Evolutionary conservation across 108 stramenopile genomes (phyloP).

Genomic region (Cylindrotheca fusiformis): DNA sequence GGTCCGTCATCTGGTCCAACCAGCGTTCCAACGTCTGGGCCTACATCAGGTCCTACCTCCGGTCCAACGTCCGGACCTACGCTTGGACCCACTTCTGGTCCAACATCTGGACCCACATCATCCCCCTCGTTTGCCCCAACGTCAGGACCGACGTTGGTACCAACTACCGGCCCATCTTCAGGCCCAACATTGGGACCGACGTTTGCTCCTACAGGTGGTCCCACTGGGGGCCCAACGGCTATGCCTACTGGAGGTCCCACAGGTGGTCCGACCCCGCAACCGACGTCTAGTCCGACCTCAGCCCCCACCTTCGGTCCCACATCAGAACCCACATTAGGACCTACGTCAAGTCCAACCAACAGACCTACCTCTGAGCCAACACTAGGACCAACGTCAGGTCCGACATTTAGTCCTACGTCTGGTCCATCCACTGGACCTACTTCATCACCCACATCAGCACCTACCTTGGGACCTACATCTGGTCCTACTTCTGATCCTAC

Average conservation of each 20-base stretch:
- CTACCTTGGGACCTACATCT: constrained; percentile 3
- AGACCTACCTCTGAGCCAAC: constrained; percentile 15
- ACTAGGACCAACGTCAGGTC: constrained; percentile 10
- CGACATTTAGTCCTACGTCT: constrained; percentile 1
- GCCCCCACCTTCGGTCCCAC: constrained; percentile 12
- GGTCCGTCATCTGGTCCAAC: too few relatives aligned
- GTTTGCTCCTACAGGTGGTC: constrained; percentile 9
- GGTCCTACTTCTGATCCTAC: constrained; percentile 5
- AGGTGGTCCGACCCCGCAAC: constrained; percentile 9
- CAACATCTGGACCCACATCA: constrained; percentile 4
- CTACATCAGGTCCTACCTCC: constrained; percentile 1
- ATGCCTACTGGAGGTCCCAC: constrained; percentile 14
- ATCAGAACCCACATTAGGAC: background rate
- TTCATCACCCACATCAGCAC: constrained; percentile 11
- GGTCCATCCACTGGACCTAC: constrained; percentile 3
- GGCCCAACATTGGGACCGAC: constrained; percentile 14
- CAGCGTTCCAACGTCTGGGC: constrained; percentile 4
- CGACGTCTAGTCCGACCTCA: constrained; percentile 12
- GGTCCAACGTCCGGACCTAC: constrained; percentile 4
- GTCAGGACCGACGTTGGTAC: background rate
- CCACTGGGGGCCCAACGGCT: constrained; percentile 6
- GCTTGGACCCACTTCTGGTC: too few relatives aligned
- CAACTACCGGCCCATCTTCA: constrained; percentile 5
- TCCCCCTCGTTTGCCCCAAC: background rate
- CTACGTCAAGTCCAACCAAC: background rate